Conservation (phyloP, 148 eudicot species). For the Fallopia convolvulus region DNA sequence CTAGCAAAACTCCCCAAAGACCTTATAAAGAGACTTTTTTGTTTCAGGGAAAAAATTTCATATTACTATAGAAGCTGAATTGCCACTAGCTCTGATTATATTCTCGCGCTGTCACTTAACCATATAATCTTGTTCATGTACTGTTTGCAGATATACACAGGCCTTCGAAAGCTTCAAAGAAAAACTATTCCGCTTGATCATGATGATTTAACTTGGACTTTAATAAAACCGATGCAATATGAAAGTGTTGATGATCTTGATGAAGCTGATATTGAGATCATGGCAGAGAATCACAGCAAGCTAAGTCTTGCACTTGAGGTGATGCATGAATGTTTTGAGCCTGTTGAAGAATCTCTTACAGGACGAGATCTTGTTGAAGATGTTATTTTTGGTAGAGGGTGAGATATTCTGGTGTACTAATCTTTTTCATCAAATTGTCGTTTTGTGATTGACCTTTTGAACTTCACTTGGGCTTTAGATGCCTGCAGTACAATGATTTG, state of each 20-base stretch:
- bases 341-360: slow-evolving; percentile 67
- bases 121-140: slow-evolving; percentile 5
- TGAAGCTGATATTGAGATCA: slow-evolving; percentile 23
- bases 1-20: neutral
- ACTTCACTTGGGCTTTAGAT: neutral
- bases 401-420: slow-evolving; percentile 17
- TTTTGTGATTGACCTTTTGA: neutral
- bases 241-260: slow-evolving; percentile 19
- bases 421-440: neutral
- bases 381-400: slow-evolving; percentile 71
- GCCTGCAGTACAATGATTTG: neutral
- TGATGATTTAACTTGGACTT: slow-evolving; percentile 61
- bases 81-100: neutral
- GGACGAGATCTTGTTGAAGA: slow-evolving; percentile 75
- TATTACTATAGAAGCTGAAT: neutral
- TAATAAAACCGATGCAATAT: slow-evolving; percentile 41
- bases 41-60: neutral
- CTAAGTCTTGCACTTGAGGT: slow-evolving; percentile 71
- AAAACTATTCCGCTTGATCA: slow-evolving; percentile 52
- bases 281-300: slow-evolving; percentile 48
- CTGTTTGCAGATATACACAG: slow-evolving; percentile 50
- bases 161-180: slow-evolving; percentile 58
- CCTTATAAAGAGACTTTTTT: neutral
- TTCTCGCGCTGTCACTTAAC: neutral
- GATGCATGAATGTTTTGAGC: slow-evolving; percentile 94